Percentiles rank a stretch among this genome's conserved stretches.
Evolutionary conservation across 2,329 filamentous ascomycete species (phyloP).

Genomic region (Fusarium euwallaceae): DNA sequence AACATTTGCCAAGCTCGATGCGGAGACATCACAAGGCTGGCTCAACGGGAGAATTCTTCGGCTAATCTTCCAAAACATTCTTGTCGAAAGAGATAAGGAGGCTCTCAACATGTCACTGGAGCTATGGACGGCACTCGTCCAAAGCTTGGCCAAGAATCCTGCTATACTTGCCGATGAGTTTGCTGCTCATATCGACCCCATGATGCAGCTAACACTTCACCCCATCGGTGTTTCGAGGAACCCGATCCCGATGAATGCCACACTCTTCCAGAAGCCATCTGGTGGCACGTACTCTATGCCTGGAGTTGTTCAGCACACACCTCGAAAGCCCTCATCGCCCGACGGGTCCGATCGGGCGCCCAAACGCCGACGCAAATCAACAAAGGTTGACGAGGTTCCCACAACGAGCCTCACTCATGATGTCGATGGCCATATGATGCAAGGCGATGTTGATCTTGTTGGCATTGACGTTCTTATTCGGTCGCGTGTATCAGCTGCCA

Average conservation of each 20-base stretch:
- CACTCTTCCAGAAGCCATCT: slow-evolving; percentile 92
- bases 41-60: slow-evolving; percentile 90
- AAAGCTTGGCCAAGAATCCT: slow-evolving; percentile 73
- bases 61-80: slow-evolving; percentile 92
- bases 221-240: slow-evolving; percentile 93
- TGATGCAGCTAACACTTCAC: slow-evolving; percentile 87
- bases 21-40: slow-evolving; percentile 87
- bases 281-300: slow-evolving; percentile 80
- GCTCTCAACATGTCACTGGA: slow-evolving; percentile 87
- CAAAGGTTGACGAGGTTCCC: slow-evolving; percentile 80
- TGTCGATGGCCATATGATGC: slow-evolving; percentile 97
- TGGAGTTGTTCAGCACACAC: slow-evolving; percentile 58
- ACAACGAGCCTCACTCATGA: slow-evolving; percentile 83
- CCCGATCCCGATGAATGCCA: slow-evolving; percentile 91
- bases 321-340: slow-evolving; percentile 63
- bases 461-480: slow-evolving; percentile 89
- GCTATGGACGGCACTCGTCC: slow-evolving; percentile 85
- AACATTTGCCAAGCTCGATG: slow-evolving; percentile 91
- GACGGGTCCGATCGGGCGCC: slow-evolving; percentile 72
- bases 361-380: slow-evolving; percentile 85
- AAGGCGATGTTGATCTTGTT: slow-evolving; percentile 94
- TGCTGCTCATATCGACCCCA: slow-evolving; percentile 78
- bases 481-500: slow-evolving; percentile 88
- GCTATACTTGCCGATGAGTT: slow-evolving; percentile 80
- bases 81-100: slow-evolving; percentile 90